Percentiles rank a stretch among this genome's conserved stretches.
These are phyloP conservation scores for Cladosporium sp. DNA, from an alignment of 2,329 filamentous ascomycete species.

Conservation along the genomic window DNA sequence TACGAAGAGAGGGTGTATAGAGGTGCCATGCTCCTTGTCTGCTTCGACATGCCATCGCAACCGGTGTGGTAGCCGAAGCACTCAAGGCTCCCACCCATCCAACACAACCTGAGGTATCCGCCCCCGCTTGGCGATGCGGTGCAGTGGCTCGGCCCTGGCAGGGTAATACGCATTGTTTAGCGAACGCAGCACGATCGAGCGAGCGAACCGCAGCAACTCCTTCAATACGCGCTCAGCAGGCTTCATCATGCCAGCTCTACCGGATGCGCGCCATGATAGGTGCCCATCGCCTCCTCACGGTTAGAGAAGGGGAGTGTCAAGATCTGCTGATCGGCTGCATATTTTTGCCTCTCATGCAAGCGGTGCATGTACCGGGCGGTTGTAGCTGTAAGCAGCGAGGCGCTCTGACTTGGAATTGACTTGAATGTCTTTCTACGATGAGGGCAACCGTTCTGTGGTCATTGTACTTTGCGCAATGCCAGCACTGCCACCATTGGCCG, in stretches of 20 bases:
- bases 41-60: background rate
- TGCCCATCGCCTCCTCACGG: background rate
- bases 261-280: background rate
- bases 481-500: background rate
- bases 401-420: constrained; percentile 1
- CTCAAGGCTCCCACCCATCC: background rate
- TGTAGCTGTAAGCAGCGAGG: constrained; percentile 2
- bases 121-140: background rate
- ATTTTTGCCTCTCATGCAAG: background rate
- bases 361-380: constrained; percentile 2
- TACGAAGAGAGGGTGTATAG: constrained; percentile 2
- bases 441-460: background rate
- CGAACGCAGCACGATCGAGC: background rate
- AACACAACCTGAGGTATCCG: constrained; percentile 7
- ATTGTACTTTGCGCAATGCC: too few species aligned
- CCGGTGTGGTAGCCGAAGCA: background rate
- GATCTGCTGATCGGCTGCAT: constrained; percentile 8
- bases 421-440: background rate
- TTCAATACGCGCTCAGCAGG: constrained; percentile 1
- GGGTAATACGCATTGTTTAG: background rate
- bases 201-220: background rate
- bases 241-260: constrained; percentile 7
- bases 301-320: background rate
- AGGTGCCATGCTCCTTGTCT: background rate
- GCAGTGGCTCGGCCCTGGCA: background rate